These are phyloP conservation scores for Rhexocercosporidium sp. DNA, from an alignment of 2,329 filamentous ascomycete species.

Conservation along the genomic window DNA sequence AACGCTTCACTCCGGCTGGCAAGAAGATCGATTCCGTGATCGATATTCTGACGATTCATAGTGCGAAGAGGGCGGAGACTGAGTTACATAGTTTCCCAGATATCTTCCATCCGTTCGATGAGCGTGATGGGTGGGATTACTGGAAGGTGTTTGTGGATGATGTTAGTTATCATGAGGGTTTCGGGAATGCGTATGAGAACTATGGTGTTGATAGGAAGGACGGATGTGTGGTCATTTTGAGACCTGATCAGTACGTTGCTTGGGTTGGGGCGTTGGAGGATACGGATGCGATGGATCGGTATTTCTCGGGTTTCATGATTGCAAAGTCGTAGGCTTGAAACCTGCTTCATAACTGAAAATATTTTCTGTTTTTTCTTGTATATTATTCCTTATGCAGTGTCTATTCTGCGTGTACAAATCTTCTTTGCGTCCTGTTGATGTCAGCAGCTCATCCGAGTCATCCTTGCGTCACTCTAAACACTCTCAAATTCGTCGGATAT, in stretches of 20 bases:
- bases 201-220: conserved; percentile 61
- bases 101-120: conserved; percentile 53
- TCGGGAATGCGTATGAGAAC: conserved; percentile 56
- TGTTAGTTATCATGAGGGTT: conserved; percentile 57
- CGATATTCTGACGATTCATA: conserved; percentile 67
- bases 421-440: no score
- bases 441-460: no score
- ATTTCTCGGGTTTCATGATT: conserved; percentile 29
- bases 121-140: conserved; percentile 59
- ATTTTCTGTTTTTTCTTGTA: background rate
- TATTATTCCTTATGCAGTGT: background rate
- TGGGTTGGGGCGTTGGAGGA: conserved; percentile 45
- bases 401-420: no score
- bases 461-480: no score
- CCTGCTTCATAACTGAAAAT: no score
- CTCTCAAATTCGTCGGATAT: no score
- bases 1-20: conserved; percentile 47
- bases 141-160: conserved; percentile 62
- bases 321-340: background rate
- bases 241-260: conserved; percentile 72
- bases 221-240: conserved; percentile 63
- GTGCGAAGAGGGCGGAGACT: conserved; percentile 52
- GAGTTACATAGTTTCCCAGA: conserved; percentile 58
- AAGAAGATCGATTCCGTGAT: conserved; percentile 54
- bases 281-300: conserved; percentile 21